Base-by-base conservation (phyloP, 2,329 filamentous ascomycete species). In the Alternaria triticina region DNA sequence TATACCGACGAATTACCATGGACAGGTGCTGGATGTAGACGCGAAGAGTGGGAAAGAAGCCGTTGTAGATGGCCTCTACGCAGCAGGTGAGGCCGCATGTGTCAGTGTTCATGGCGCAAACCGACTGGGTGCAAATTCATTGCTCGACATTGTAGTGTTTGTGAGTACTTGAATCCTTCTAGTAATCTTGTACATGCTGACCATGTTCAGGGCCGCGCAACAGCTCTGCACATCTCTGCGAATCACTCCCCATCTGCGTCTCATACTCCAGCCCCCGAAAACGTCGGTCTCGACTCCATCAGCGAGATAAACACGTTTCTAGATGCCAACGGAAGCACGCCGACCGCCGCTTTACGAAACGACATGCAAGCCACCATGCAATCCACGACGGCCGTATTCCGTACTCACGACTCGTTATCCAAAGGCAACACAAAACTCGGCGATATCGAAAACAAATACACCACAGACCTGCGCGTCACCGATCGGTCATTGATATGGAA, bases 401-500 rank as follows among this genome's bases (percentile, higher is more conserved):
- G 83, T 17, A 83, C 80, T 0, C 70, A 79, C 20, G 72, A 78
- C 46, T 77, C 79, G 1, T 70, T 84, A 0, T 61, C 70, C 6
- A 62, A 61, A 2, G 82, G 83, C 2, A 74, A 79, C 47, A 44
- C 62, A 0, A 56, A 70, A 4, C 74, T 84, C n/a, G 40, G 63
- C n/a, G 30, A 69, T 11, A 74, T 84, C 6, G 78, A 82, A 56
- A 47, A 67, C 0, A 69, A 73, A 6, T 84, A 83, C 59, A 68
- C 66, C 13, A 71, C 65, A 6, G 70, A 79, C 12, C 59, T 85
- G 3, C 68, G 67, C 0, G 69, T 85, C 4, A 80, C 74, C 3
- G 83, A 85, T 62, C 76, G 78, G 56, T 80, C 76, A 17, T 70
- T 85, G 64, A 82, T 85, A n/a, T 85, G 83, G 83, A 85, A 85